A percentile compares a stretch with the other conserved stretches of the same genome.
Evolutionary conservation across 2,329 filamentous ascomycete genomes (phyloP).

Genomic region (Botrytis medusae): DNA sequence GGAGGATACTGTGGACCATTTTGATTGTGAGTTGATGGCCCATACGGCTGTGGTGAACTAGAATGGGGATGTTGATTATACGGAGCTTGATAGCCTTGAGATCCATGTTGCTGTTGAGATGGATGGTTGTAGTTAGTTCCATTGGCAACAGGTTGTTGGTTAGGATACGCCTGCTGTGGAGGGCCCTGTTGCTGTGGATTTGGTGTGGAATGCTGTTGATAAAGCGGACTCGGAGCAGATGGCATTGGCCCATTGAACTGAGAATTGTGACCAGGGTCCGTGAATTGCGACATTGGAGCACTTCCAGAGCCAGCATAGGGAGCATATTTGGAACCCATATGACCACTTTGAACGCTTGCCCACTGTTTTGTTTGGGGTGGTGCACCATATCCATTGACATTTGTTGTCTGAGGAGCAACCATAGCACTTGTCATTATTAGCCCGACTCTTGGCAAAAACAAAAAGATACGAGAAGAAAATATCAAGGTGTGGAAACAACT

Average conservation of each 20-base stretch:
- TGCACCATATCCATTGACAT: conserved; percentile 11
- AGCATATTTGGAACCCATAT: conserved; percentile 24
- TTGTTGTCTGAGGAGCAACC: conserved; percentile 11
- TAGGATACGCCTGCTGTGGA: conserved; percentile 27
- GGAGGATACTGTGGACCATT: conserved; percentile 25
- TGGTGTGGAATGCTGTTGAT: conserved; percentile 33
- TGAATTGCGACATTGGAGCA: conserved; percentile 12
- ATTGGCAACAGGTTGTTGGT: conserved; percentile 22
- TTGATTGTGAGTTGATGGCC: conserved; percentile 23
- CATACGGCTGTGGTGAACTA: conserved; percentile 29
- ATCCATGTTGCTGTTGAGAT: conserved; percentile 25
- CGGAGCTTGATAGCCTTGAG: conserved; percentile 28
- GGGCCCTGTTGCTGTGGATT: conserved; percentile 27
- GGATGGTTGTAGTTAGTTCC: conserved; percentile 26
- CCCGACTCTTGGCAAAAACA: background rate
- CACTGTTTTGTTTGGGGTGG: conserved; percentile 20
- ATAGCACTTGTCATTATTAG: conserved; percentile 24
- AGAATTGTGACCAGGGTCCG: conserved; percentile 3
- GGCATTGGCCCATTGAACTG: conserved; percentile 11
- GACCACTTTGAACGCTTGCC: conserved; percentile 20
- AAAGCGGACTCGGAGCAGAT: conserved; percentile 24
- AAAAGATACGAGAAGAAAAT: conserved; percentile 12
- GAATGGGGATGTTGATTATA: conserved; percentile 29
- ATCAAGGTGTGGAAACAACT: conserved; percentile 5
- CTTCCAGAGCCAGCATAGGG: conserved; percentile 4